Evolutionary conservation across 495 filamentous ascomycete genomes (phyloP).

Genomic region (Opeltia flavorubescens): DNA sequence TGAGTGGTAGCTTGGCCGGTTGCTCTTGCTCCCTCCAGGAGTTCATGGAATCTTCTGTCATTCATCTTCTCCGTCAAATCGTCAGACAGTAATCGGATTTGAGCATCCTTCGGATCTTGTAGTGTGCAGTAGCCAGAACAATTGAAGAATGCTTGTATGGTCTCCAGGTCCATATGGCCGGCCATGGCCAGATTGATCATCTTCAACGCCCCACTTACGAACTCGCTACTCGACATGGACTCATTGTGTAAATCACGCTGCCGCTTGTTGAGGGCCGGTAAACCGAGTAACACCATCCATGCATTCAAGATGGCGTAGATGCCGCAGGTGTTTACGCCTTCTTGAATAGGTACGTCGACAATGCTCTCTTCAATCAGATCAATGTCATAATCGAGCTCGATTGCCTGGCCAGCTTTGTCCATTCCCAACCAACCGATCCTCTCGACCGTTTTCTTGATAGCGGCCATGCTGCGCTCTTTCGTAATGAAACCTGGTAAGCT

Average conservation of each 20-base stretch:
- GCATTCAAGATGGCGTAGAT: conserved; percentile 11
- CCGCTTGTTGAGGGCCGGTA: not conserved
- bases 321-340: conserved; percentile 2
- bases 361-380: not conserved
- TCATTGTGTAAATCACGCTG: not conserved
- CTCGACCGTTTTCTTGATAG: conserved; percentile 2
- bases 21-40: too few species aligned
- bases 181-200: conserved; percentile 7
- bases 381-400: not conserved
- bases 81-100: too few species aligned
- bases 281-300: conserved; percentile 10
- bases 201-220: not conserved
- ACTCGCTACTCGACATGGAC: not conserved
- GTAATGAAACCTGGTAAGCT: not conserved
- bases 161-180: conserved; percentile 6
- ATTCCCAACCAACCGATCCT: conserved; percentile 7
- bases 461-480: not conserved
- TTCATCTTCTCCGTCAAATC: too few species aligned
- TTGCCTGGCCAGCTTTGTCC: not conserved
- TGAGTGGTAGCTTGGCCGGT: too few species aligned
- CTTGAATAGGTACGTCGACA: not conserved
- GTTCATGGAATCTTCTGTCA: too few species aligned
- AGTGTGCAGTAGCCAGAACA: conserved; percentile 1
- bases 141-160: conserved; percentile 9
- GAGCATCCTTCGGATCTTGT: not conserved